Evolutionary conservation across 768 basidiomycete genomes (phyloP), one percentile per base, ranked within the genome.

Genomic region (Lanmaoa rubissima): DNA sequence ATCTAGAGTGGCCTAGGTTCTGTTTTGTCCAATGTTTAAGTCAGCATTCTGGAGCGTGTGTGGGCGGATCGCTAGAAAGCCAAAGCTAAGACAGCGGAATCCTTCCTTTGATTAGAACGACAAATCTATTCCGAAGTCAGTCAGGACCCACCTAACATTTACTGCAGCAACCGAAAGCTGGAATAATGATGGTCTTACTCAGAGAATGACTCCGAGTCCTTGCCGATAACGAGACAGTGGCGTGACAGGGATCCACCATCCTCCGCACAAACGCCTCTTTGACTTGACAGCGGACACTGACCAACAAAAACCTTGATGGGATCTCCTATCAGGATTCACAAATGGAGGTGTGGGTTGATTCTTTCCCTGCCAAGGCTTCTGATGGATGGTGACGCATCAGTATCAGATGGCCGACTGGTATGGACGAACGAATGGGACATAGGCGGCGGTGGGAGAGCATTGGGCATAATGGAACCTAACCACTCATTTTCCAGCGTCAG

Each of bases 231-330:
- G 31, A 14, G 10, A n/a, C 1, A 12, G 39, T 36, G 43, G 53
- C 49, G 53, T 40, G 48, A 44, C 34, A 3, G 4, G 5, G 32
- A 35, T 28, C 11, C 31, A 24, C 31, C 48, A 45, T 51, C 36
- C n/a, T 35, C 44, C 59, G 38, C 60, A 28, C 17, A 52, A 56
- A 57, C 41, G 42, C 60, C 60, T 61, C 16, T 41, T 48, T 39
- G 36, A 39, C 47, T 28, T 17, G 32, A 40, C 24, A 11, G 26
- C 14, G 28, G 28, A 11, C 13, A 40, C 21, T 24, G 21, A n/a
- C 44, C 48, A 48, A 31, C 24, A 1, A 9, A 52, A 54, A 54
- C 48, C n/a, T 51, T 35, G 53, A 41, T 51, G 32, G 41, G 32
- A 42, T 32, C 39, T 31, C 3, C 28, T 12, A 17, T 61, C 40